Evolutionary conservation across 306 rosid genomes (phyloP).

Genomic region (Vigna angularis): DNA sequence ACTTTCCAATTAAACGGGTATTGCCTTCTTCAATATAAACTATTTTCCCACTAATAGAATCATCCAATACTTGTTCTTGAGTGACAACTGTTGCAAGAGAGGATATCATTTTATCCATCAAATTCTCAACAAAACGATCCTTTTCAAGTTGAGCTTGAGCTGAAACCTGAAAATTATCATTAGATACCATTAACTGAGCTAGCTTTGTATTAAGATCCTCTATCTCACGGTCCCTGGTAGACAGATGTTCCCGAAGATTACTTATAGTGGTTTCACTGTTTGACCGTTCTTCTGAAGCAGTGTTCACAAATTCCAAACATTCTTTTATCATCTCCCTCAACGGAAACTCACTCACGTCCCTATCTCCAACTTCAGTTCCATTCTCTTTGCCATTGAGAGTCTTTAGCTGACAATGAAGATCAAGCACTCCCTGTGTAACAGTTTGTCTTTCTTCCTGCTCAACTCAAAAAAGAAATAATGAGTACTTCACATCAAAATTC

Average conservation of each 20-base stretch:
- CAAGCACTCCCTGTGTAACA: slow-evolving; percentile 55
- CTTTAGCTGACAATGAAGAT: slow-evolving; percentile 66
- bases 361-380: slow-evolving; percentile 45
- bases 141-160: slow-evolving; percentile 51
- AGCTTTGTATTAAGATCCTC: slow-evolving; percentile 71
- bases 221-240: slow-evolving; percentile 71
- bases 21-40: slow-evolving; percentile 65
- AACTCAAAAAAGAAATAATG: slow-evolving; percentile 11
- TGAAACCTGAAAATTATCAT: slow-evolving; percentile 51
- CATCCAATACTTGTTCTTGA: slow-evolving; percentile 59
- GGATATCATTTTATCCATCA: slow-evolving; percentile 59
- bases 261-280: slow-evolving; percentile 50
- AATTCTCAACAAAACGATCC: slow-evolving; percentile 54
- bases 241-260: slow-evolving; percentile 55
- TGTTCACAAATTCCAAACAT: slow-evolving; percentile 59
- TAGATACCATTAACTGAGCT: slow-evolving; percentile 52
- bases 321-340: slow-evolving; percentile 63
- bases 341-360: slow-evolving; percentile 40
- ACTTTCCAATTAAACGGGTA: slow-evolving; percentile 58
- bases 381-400: slow-evolving; percentile 50
- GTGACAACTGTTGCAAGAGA: slow-evolving; percentile 62
- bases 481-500: slow-evolving; percentile 2
- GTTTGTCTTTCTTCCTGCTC: slow-evolving; percentile 71
- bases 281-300: slow-evolving; percentile 56
- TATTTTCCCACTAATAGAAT: slow-evolving; percentile 62